Base-by-base conservation (phyloP, 208 protist genomes). In the Trypanosoma lewisi region DNA sequence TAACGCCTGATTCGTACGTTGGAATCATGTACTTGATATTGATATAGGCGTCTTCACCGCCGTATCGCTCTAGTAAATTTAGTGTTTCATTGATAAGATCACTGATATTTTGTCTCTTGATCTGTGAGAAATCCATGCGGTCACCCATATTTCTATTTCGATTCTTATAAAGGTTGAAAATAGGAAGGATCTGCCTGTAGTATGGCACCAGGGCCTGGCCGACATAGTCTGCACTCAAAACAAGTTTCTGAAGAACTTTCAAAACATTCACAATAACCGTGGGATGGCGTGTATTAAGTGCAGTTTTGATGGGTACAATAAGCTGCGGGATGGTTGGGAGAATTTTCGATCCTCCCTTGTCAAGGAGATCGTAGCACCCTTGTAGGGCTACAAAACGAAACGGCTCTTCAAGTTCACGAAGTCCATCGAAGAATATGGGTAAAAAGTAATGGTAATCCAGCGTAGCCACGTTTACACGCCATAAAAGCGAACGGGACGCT, bases 381-480 rank as follows among this genome's bases (percentile, higher is more conserved):
- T 98, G 94, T 7, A 93, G 66, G 6, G 98, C 94, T 9, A 99
- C 80, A 68, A 99, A 99, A 47, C 75, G 80, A 72, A 84, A 99
- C 30, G 98, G 98, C 71, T 99, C 95, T 67, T 98, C 86, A 63
- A 97, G 87, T 72, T 99, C 98, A 41, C 97, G 81, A 34, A 99
- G 77, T 1, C 98, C 98, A 70, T 99, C 98, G 69, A 99, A 98
- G 68, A 99, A 99, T 69, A 99, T 98, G 28, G 98, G 98, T 17
- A 99, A 87, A 81, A 98, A 99, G 77, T 99, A 97, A 73, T 99
- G 96, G 74, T 98, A 99, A 74, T 99, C 98, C 41, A 99, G 81
- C 79, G 98, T 97, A 36, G 96, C 83, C 17, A 98, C 89, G 59
- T 98, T 90, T 41, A 99, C 95, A 63, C 98, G 98, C 98, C 98